Evolutionary conservation across 2,329 filamentous ascomycete genomes (phyloP).

Genomic region (Dryadomyces quercivorus): DNA sequence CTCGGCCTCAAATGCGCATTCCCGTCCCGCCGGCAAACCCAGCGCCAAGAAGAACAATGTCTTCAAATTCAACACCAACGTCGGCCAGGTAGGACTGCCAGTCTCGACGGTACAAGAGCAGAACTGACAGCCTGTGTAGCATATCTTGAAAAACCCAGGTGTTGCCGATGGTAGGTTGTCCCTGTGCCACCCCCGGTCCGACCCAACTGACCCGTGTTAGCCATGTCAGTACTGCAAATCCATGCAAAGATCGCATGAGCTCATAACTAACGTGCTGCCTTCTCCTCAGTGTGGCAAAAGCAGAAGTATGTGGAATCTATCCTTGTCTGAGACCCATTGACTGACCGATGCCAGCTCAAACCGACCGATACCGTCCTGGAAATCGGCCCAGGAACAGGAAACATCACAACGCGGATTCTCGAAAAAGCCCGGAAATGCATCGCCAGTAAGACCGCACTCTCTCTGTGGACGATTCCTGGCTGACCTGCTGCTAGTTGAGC

Average conservation of each 20-base stretch:
- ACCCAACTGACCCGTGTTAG: background rate
- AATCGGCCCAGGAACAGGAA: slow-evolving; percentile 72
- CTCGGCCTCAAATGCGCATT: slow-evolving; percentile 20
- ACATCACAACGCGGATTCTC: slow-evolving; percentile 77
- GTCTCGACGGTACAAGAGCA: background rate
- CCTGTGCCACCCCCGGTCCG: too few relatives aligned
- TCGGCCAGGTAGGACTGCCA: slow-evolving; percentile 40
- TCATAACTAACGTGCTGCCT: background rate
- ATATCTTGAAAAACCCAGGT: slow-evolving; percentile 62
- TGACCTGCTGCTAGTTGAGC: slow-evolving; percentile 46
- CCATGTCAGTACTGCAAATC: slow-evolving; percentile 2
- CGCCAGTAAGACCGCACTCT: slow-evolving; percentile 24
- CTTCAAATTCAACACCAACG: slow-evolving; percentile 92
- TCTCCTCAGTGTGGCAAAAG: slow-evolving; percentile 10
- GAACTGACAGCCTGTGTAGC: slow-evolving; percentile 20
- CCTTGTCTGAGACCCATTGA: background rate
- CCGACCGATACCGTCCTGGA: slow-evolving; percentile 85
- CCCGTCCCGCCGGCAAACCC: slow-evolving; percentile 4
- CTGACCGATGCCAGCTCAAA: slow-evolving; percentile 55
- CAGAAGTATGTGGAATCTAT: slow-evolving; percentile 6
- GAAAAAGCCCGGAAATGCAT: slow-evolving; percentile 73
- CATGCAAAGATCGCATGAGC: background rate
- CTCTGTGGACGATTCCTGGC: background rate
- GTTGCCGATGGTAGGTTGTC: slow-evolving; percentile 10
- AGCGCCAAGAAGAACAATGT: slow-evolving; percentile 55